Percentiles rank a stretch among this genome's conserved stretches.
Conservation (phyloP, 169 alveolate genomes). For the Cryptosporidium canis region DNA sequence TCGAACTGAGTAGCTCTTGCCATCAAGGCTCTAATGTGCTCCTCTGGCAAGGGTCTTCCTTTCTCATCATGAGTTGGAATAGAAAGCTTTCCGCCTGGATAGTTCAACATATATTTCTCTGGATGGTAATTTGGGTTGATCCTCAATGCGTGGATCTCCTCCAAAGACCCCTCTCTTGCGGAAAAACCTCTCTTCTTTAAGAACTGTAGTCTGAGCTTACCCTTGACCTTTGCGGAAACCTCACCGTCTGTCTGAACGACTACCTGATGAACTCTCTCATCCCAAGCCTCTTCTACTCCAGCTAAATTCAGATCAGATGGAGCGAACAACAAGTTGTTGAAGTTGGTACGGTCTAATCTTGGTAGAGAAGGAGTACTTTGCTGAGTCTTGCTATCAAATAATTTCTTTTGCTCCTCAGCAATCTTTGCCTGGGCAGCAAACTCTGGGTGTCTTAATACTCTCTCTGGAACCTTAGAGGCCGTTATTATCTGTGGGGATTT, state of each 20-base stretch:
- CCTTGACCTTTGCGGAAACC: constrained; percentile 38
- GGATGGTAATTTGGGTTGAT: constrained; percentile 47
- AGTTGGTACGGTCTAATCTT: constrained; percentile 41
- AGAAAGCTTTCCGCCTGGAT: constrained; percentile 67
- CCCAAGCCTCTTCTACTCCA: constrained; percentile 73
- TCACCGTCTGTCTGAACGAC: constrained; percentile 71
- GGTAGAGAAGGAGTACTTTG: constrained; percentile 22
- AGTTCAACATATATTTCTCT: constrained; percentile 66
- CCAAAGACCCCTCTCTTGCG: constrained; percentile 49
- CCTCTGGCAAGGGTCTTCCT: constrained; percentile 70
- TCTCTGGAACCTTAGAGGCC: background rate
- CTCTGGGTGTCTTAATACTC: background rate
- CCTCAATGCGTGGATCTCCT: constrained; percentile 60
- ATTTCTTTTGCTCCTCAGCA: constrained; percentile 44
- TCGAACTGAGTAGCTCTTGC: constrained; percentile 71
- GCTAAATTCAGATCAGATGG: constrained; percentile 58
- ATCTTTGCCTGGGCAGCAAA: constrained; percentile 44
- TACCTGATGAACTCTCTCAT: constrained; percentile 58
- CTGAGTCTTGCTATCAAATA: background rate
- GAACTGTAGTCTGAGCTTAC: constrained; percentile 42
- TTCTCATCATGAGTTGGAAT: constrained; percentile 68
- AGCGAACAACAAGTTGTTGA: constrained; percentile 18
- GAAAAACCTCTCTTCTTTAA: constrained; percentile 60
- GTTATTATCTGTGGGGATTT: background rate
- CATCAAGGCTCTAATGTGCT: constrained; percentile 44